phyloP scores from a whole-genome alignment of 2,329 filamentous ascomycete genomes.

The Fusarium torreyae region DNA sequence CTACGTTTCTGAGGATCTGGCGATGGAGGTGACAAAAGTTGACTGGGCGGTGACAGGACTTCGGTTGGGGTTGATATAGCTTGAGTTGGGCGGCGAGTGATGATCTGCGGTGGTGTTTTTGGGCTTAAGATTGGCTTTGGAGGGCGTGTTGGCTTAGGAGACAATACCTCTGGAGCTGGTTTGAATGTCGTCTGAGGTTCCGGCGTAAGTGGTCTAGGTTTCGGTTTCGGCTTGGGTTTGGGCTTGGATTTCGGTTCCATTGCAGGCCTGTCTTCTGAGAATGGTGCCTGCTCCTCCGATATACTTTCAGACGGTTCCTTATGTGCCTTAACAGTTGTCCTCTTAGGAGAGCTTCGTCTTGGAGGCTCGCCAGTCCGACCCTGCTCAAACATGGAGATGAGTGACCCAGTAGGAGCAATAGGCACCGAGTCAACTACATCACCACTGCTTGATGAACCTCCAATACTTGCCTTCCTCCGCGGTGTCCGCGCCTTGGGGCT shows the following conservation, averaged over 20 bases:
- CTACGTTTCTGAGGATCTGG: constrained; percentile 52
- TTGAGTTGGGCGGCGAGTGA: constrained; percentile 41
- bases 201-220: constrained; percentile 43
- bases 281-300: constrained; percentile 23
- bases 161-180: constrained; percentile 49
- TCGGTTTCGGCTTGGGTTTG: constrained; percentile 45
- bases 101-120: constrained; percentile 49
- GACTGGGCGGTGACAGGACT: constrained; percentile 10
- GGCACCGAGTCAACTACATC: constrained; percentile 65
- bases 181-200: constrained; percentile 37
- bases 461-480: constrained; percentile 52
- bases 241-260: constrained; percentile 50
- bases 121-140: constrained; percentile 52
- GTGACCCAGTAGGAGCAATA: constrained; percentile 73
- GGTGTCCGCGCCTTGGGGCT: constrained; percentile 49
- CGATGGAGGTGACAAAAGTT: constrained; percentile 45
- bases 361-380: constrained; percentile 55
- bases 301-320: constrained; percentile 30
- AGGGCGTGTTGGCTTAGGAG: constrained; percentile 54
- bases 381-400: constrained; percentile 79
- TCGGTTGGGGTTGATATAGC: constrained; percentile 34
- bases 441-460: constrained; percentile 47
- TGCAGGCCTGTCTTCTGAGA: constrained; percentile 8
- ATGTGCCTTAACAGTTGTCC: constrained; percentile 32
- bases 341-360: constrained; percentile 52